Percentiles rank a stretch among this genome's conserved stretches.
Evolutionary conservation across 129 eudicot species (phyloP).

Genomic region (Pittosporum tobira): DNA sequence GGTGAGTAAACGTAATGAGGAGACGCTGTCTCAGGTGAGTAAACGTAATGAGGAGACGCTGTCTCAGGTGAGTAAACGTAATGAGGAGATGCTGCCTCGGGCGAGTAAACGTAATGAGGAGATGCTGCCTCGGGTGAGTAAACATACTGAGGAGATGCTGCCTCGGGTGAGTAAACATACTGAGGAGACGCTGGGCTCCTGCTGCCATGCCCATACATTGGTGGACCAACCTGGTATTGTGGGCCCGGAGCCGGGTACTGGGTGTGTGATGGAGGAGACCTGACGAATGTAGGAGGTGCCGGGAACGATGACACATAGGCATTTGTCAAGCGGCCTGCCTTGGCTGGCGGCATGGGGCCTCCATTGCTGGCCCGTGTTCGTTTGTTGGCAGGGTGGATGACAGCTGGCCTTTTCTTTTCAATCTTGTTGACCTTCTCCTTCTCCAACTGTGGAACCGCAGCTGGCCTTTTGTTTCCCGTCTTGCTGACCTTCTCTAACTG

Average conservation of each 20-base stretch:
- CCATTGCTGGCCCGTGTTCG: constrained; percentile 76
- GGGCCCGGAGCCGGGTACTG: constrained; percentile 62
- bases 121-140: constrained; percentile 19
- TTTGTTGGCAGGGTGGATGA: constrained; percentile 80
- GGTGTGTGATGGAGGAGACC: constrained; percentile 80
- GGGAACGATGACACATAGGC: constrained; percentile 96
- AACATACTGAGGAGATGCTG: constrained; percentile 7
- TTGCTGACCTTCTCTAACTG: constrained; percentile 81
- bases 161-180: constrained; percentile 26
- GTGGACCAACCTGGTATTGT: constrained; percentile 36
- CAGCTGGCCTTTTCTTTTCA: constrained; percentile 81
- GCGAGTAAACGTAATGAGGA: no score
- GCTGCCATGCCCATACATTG: constrained; percentile 59
- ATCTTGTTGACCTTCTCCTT: constrained; percentile 74
- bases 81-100: no score
- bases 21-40: constrained; percentile 85
- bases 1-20: constrained; percentile 62
- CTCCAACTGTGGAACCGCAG: constrained; percentile 81
- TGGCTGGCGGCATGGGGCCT: constrained; percentile 99
- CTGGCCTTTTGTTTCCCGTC: constrained; percentile 75
- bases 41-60: constrained; percentile 41
- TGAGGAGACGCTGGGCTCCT: constrained; percentile 58
- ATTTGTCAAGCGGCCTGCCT: constrained; percentile 92
- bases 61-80: constrained; percentile 72
- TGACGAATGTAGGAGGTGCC: constrained; percentile 53